phyloP scores from a whole-genome alignment of 176 grass and related monocot genomes.

The Ampelocalamus luodianensis region DNA sequence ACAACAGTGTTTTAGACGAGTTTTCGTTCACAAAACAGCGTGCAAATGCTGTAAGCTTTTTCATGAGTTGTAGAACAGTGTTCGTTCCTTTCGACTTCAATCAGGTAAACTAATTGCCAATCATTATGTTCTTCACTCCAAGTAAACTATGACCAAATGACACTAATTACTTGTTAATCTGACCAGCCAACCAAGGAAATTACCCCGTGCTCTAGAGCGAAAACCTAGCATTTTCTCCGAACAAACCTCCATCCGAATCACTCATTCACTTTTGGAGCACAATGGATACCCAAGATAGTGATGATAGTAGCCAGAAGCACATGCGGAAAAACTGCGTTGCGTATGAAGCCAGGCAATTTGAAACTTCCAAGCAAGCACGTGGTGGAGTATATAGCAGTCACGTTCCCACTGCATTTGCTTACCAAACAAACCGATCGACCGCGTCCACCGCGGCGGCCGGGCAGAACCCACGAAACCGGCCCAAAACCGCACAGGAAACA shows the following conservation, averaged over 20 bases:
- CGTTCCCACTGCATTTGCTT: slow-evolving; percentile 20
- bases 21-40: too few species aligned
- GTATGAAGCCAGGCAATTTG: neutral
- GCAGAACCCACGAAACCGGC: neutral
- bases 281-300: too few species aligned
- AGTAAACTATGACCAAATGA: neutral
- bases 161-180: neutral
- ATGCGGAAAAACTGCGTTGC: too few species aligned
- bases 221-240: too few species aligned
- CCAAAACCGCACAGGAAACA: slow-evolving; percentile 8
- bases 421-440: slow-evolving; percentile 1
- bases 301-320: too few species aligned
- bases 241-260: too few species aligned
- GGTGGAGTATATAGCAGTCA: neutral
- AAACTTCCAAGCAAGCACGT: slow-evolving; percentile 25
- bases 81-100: neutral
- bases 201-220: neutral
- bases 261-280: too few species aligned
- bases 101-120: neutral
- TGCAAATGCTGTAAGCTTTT: too few species aligned
- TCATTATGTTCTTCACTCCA: neutral
- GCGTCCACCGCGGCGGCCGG: slow-evolving; percentile 14
- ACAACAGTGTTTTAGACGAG: neutral
- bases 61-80: neutral
- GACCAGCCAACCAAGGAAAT: neutral